A percentile compares a stretch with the other conserved stretches of the same genome.
Conservation (phyloP, 108 stramenopile genomes). For the Skeletonema menzelii region DNA sequence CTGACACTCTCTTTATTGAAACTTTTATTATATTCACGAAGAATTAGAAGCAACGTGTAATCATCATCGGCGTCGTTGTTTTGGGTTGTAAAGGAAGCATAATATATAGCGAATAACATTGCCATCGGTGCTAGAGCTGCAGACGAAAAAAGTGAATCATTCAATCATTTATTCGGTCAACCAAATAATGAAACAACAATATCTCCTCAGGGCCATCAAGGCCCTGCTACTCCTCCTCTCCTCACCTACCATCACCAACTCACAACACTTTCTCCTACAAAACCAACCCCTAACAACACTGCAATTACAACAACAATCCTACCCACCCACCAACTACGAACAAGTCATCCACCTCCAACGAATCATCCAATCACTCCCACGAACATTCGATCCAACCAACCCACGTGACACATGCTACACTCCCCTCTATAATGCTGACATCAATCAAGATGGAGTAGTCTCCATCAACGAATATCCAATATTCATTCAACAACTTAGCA, state of each 20-base stretch:
- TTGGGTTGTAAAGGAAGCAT: no score
- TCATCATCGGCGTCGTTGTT: no score
- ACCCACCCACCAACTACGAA: neutral
- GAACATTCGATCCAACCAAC: constrained; percentile 33
- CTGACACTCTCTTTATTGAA: no score
- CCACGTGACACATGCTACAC: constrained; percentile 25
- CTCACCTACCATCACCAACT: neutral
- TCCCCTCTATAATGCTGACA: constrained; percentile 26
- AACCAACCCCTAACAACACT: no score
- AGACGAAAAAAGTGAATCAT: no score
- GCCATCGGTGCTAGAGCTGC: no score
- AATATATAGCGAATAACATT: no score
- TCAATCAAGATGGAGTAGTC: constrained; percentile 28
- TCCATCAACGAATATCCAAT: constrained; percentile 23
- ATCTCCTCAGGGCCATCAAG: neutral
- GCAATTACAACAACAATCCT: neutral
- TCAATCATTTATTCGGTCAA: no score
- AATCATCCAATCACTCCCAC: neutral
- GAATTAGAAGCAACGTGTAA: no score
- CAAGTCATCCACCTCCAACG: neutral
- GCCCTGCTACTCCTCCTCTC: neutral
- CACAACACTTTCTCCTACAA: neutral
- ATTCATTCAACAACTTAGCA: constrained; percentile 12
- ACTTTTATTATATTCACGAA: no score
- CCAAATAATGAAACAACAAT: neutral